These are phyloP conservation scores for Sextonia rubra DNA, from an alignment of 164 flowering plant genomes.

Conservation along the genomic window DNA sequence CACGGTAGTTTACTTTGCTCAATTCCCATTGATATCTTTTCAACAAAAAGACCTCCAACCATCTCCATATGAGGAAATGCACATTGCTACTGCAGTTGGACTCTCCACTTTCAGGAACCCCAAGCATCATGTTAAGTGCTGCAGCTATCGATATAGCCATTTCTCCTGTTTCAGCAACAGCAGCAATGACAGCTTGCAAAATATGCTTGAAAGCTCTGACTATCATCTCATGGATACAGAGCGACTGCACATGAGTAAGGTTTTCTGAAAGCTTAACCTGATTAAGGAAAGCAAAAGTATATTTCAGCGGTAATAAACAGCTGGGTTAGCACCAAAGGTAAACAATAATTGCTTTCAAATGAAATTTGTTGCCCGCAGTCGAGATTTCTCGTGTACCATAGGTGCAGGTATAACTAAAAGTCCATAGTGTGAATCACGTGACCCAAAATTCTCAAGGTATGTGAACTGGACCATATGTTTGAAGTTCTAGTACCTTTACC, in stretches of 20 bases:
- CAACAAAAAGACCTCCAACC: slow-evolving; percentile 77
- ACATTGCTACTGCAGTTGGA: slow-evolving; percentile 30
- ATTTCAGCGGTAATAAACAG: background rate
- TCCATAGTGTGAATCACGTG: background rate
- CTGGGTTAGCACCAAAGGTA: background rate
- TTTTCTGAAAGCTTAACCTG: slow-evolving; percentile 97
- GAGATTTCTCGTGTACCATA: background rate
- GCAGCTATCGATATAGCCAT: slow-evolving; percentile 74
- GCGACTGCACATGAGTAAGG: slow-evolving; percentile 92
- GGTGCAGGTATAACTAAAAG: background rate
- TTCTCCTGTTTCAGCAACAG: slow-evolving; percentile 47
- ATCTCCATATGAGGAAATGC: slow-evolving; percentile 71
- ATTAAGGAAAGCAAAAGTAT: slow-evolving; percentile 9
- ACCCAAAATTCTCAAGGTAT: background rate
- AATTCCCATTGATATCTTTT: slow-evolving; percentile 93
- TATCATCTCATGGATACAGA: slow-evolving; percentile 97
- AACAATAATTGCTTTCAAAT: background rate
- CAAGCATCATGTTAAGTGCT: slow-evolving; percentile 86
- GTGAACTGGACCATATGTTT: background rate
- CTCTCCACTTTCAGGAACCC: slow-evolving; percentile 54
- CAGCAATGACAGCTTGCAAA: slow-evolving; percentile 84
- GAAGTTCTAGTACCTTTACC: background rate
- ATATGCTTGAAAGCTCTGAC: slow-evolving; percentile 95
- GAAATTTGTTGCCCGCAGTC: background rate
- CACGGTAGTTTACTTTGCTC: slow-evolving; percentile 52